Conservation (phyloP, 1,284 basidiomycete species). For the Somion occarium region DNA sequence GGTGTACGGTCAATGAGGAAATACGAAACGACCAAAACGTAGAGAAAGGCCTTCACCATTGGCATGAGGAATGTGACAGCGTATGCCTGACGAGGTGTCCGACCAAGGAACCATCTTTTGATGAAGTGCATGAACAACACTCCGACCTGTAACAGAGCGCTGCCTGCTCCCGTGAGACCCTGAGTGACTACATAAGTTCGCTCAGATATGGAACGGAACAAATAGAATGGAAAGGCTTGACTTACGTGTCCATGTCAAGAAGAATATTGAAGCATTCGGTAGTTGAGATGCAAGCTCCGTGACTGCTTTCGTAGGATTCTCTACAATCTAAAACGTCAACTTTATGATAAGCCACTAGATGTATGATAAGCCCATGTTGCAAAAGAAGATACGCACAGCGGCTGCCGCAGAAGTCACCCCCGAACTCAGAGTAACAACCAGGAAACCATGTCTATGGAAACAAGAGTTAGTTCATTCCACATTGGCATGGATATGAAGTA, state of each 20-base stretch:
- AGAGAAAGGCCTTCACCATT: constrained; percentile 9
- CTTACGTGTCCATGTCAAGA: constrained; percentile 68
- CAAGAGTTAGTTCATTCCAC: too few species aligned
- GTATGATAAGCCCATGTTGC: neutral
- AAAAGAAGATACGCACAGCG: constrained; percentile 22
- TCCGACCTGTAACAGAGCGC: constrained; percentile 58
- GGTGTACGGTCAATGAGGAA: neutral
- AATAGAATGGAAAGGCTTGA: too few species aligned
- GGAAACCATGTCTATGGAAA: constrained; percentile 47
- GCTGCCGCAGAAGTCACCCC: constrained; percentile 47
- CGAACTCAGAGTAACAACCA: constrained; percentile 66
- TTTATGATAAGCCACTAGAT: neutral
- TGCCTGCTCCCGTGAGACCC: constrained; percentile 51
- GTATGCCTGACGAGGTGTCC: constrained; percentile 50
- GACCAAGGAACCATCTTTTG: constrained; percentile 49
- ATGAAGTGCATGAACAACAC: constrained; percentile 64
- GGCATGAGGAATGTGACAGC: constrained; percentile 29
- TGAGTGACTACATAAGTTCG: constrained; percentile 38
- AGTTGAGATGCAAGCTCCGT: constrained; percentile 56
- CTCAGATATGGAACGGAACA: too few species aligned
- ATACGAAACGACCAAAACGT: neutral
- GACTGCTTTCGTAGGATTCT: constrained; percentile 47
- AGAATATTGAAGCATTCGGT: constrained; percentile 74
- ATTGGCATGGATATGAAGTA: too few species aligned
- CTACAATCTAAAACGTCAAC: constrained; percentile 30